Percentiles rank a stretch among this genome's conserved stretches.
These are phyloP conservation scores for Globisporangium orthogonon DNA, from an alignment of 352 stramenopile genomes.

Conservation along the genomic window DNA sequence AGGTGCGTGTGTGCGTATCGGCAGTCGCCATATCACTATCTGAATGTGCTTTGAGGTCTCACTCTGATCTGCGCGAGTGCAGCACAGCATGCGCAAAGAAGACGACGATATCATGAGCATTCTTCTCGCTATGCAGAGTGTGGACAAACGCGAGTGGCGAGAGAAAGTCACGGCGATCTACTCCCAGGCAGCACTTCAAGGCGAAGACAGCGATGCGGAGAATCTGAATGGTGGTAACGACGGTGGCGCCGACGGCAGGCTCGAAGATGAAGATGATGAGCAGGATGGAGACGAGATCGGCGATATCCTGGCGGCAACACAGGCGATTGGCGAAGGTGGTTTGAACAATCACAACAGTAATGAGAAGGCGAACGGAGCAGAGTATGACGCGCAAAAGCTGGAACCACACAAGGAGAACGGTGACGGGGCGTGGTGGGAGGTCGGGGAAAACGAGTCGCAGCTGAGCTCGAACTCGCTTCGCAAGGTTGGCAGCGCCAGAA, in stretches of 20 bases:
- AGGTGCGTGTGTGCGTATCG: constrained; percentile 2
- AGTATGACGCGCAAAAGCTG: not conserved
- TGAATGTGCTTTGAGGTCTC: not conserved
- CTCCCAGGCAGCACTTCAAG: constrained; percentile 5
- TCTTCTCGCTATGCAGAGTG: constrained; percentile 40
- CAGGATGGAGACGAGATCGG: constrained; percentile 32
- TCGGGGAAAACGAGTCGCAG: constrained; percentile 25
- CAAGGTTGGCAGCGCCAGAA: constrained; percentile 44
- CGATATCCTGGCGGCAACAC: constrained; percentile 65
- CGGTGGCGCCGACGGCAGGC: constrained; percentile 13
- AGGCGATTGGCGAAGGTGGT: constrained; percentile 23
- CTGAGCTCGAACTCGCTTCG: constrained; percentile 27
- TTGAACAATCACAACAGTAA: not conserved
- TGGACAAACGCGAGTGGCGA: constrained; percentile 16
- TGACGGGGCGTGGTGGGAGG: constrained; percentile 39
- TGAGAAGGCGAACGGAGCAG: not conserved
- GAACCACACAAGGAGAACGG: constrained; percentile 1
- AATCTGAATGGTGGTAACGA: constrained; percentile 12
- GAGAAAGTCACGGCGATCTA: constrained; percentile 14
- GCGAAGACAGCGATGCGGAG: not conserved
- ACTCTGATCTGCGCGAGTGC: not conserved
- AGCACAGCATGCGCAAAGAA: constrained; percentile 21
- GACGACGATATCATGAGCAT: constrained; percentile 46
- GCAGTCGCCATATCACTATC: not conserved
- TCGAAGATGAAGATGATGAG: constrained; percentile 19